Percentiles rank a stretch among this genome's conserved stretches.
Conservation (phyloP, 2,329 filamentous ascomycete genomes). For the Corynespora cassiicola region DNA sequence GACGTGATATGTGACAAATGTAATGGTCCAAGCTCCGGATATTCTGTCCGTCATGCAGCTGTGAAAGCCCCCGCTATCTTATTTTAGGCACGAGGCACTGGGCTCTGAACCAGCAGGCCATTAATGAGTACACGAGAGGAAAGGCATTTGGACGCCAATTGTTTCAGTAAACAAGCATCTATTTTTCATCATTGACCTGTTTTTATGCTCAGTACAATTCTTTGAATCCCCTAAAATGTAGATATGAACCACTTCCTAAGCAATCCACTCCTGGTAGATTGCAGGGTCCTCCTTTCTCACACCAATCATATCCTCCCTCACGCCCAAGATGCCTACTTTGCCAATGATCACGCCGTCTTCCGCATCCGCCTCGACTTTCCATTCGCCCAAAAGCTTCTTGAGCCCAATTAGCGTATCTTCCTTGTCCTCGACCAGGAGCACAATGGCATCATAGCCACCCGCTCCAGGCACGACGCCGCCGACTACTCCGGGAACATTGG, state of each 20-base stretch:
- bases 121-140: too few species aligned
- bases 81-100: too few species aligned
- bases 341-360: slow-evolving; percentile 55
- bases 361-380: slow-evolving; percentile 58
- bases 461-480: slow-evolving; percentile 94
- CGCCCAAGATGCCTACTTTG: slow-evolving; percentile 71
- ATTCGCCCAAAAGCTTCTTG: slow-evolving; percentile 67
- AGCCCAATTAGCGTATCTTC: slow-evolving; percentile 67
- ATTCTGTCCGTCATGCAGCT: too few species aligned
- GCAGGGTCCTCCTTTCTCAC: slow-evolving; percentile 50
- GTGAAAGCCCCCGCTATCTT: too few species aligned
- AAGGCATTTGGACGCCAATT: too few species aligned
- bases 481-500: slow-evolving; percentile 76
- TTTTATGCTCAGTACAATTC: slow-evolving; percentile 1
- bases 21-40: too few species aligned
- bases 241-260: too few species aligned
- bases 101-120: too few species aligned
- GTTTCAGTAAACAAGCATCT: too few species aligned
- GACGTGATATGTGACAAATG: too few species aligned
- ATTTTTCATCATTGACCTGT: too few species aligned
- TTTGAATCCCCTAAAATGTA: too few species aligned
- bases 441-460: slow-evolving; percentile 90
- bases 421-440: slow-evolving; percentile 78
- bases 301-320: slow-evolving; percentile 77
- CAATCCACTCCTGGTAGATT: slow-evolving; percentile 50